A percentile compares a stretch with the other conserved stretches of the same genome.
phyloP scores from a whole-genome alignment of 129 eudicot species.

The Tanacetum coccineum region DNA sequence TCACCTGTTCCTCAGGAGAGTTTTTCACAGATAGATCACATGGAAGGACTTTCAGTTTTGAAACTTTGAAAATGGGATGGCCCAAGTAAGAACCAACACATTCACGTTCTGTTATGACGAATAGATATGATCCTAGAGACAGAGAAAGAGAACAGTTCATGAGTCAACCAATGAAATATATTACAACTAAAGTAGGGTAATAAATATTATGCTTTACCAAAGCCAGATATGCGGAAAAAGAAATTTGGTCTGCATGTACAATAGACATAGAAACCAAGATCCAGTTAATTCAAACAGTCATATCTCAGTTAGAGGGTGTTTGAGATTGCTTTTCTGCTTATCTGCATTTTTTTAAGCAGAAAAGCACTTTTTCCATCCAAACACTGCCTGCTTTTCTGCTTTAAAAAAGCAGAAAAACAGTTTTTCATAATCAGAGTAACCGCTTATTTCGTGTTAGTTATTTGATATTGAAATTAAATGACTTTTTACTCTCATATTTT shows the following conservation, averaged over 20 bases:
- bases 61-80: slow-evolving; percentile 77
- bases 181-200: neutral
- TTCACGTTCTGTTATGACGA: slow-evolving; percentile 75
- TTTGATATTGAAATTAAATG: too few relatives aligned
- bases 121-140: slow-evolving; percentile 67
- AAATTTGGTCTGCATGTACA: neutral
- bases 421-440: too few relatives aligned
- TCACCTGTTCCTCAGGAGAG: slow-evolving; percentile 82
- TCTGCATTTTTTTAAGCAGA: too few relatives aligned
- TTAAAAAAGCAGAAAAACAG: too few relatives aligned
- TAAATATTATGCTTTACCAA: slow-evolving; percentile 8
- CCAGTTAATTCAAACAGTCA: neutral
- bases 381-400: too few relatives aligned
- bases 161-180: too few relatives aligned
- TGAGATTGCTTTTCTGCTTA: too few relatives aligned
- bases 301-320: neutral
- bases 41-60: slow-evolving; percentile 76
- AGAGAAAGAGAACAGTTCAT: slow-evolving; percentile 4
- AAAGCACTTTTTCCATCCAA: too few relatives aligned
- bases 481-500: too few relatives aligned
- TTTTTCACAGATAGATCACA: slow-evolving; percentile 75
- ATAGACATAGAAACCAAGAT: neutral
- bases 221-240: neutral
- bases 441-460: too few relatives aligned
- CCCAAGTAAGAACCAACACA: slow-evolving; percentile 86